Evolutionary conservation across 306 rosid genomes (phyloP), one percentile per base, ranked within the genome.

Genomic region (Arachis stenosperma): DNA sequence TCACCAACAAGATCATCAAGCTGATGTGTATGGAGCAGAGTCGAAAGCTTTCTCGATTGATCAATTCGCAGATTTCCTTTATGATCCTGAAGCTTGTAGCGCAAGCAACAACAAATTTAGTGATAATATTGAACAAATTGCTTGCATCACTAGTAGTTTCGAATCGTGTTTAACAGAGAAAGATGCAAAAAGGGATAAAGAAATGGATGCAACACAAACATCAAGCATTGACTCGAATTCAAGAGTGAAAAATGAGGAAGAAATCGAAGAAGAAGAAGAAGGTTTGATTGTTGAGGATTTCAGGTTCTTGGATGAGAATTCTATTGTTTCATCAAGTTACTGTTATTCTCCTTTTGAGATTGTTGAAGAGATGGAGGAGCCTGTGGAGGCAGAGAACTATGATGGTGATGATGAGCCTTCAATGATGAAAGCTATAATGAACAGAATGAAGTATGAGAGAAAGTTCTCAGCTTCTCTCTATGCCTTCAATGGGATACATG

Each of bases 391-490:
- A 14, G 96, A 85, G 74, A 79, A 73, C 77, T 80, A 44, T 72
- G 81, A 55, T 7, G 37, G 37, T 33, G 37, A 33, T 33, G 96
- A 86, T 51, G 92, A 92, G 74, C 80, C 87, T 74, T 82, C 90
- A 15, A 86, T 86, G 90, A 58, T 90, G 40, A 88, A 87, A 74
- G 88, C 67, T 52, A 90, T 83, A 54, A 86, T 92, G 90, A 86
- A 88, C 70, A 90, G 94, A 77, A 86, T 88, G 98, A 90, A 90
- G 78, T 92, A 88, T 75, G 96, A 92, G 70, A 88, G 98, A 60
- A 92, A 89, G 42, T 80, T 86, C 59, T 89, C 96, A 10, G 93
- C 96, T 75, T 89, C 93, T 9, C 90, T 92, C 8, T 88, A 88
- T 64, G 96, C 97, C 65, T 87, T 89, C 75, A 87, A 91, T 74